Conservation (phyloP, 2,329 filamentous ascomycete genomes). For the Sporothrix luriei region DNA sequence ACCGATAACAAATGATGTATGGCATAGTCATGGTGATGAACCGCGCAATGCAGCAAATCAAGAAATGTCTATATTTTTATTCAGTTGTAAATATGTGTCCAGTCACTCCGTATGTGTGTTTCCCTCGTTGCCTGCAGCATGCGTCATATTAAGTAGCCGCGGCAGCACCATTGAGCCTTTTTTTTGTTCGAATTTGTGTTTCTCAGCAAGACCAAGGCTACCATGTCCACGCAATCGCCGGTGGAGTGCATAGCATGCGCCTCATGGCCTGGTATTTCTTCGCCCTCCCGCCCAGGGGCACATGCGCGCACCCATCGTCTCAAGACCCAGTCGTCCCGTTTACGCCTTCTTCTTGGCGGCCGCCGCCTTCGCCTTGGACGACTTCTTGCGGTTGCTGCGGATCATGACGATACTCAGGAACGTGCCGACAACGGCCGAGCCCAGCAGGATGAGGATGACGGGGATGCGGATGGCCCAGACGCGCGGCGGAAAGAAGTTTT, state of each 20-base stretch:
- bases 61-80: constrained; percentile 3
- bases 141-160: not conserved
- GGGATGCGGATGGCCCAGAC: constrained; percentile 99
- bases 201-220: too few relatives aligned
- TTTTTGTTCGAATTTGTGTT: not conserved
- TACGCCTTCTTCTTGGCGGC: constrained; percentile 77
- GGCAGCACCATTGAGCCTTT: not conserved
- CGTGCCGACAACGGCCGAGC: constrained; percentile 89
- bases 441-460: constrained; percentile 91
- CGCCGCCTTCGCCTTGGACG: constrained; percentile 84
- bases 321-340: constrained; percentile 33
- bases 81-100: not conserved
- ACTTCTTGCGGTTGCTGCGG: constrained; percentile 96
- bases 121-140: not conserved
- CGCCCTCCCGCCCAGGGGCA: not conserved
- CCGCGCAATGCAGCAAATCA: not conserved
- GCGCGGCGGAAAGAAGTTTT: constrained; percentile 92
- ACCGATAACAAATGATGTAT: too few relatives aligned
- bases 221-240: too few relatives aligned
- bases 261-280: too few relatives aligned
- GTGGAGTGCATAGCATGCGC: too few relatives aligned
- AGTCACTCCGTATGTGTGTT: not conserved
- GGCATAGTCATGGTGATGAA: too few relatives aligned
- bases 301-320: not conserved
- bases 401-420: constrained; percentile 99